phyloP scores from a whole-genome alignment of 2,329 filamentous ascomycete genomes.

The Alternaria sp. region DNA sequence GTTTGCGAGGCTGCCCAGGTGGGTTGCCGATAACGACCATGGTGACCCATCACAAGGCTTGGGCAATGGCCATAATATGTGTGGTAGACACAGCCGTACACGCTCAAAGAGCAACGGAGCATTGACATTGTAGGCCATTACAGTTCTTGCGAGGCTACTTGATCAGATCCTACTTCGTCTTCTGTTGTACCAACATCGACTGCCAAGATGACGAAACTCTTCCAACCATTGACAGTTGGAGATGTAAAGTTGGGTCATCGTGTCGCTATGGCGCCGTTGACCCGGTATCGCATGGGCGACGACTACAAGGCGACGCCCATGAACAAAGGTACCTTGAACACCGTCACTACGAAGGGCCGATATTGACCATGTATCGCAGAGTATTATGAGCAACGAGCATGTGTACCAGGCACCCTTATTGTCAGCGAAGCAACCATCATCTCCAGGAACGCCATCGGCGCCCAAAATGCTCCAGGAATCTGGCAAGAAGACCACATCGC shows the following conservation, averaged over 20 bases:
- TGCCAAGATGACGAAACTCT: slow-evolving; percentile 34
- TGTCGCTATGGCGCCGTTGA: slow-evolving; percentile 45
- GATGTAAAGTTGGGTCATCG: slow-evolving; percentile 36
- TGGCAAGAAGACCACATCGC: slow-evolving; percentile 53
- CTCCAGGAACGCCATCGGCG: slow-evolving; percentile 53
- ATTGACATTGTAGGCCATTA: neutral
- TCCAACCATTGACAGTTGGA: slow-evolving; percentile 43
- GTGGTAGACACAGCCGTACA: neutral
- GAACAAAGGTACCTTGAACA: slow-evolving; percentile 7
- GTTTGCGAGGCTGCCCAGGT: neutral
- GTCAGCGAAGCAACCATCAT: slow-evolving; percentile 64
- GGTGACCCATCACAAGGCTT: neutral
- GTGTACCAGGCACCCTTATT: slow-evolving; percentile 60
- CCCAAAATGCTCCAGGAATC: slow-evolving; percentile 62
- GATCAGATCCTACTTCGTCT: neutral
- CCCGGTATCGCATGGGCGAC: slow-evolving; percentile 50
- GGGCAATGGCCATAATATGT: slow-evolving; percentile 1
- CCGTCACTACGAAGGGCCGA: neutral
- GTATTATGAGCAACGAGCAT: slow-evolving; percentile 61
- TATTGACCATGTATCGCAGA: slow-evolving; percentile 23
- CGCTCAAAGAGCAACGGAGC: neutral
- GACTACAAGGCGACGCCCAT: slow-evolving; percentile 51
- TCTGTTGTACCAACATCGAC: neutral
- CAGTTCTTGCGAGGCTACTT: neutral
- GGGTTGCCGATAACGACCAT: slow-evolving; percentile 1